Base-by-base conservation (phyloP, 305 asterid genomes). In the Solanum hybrid region DNA sequence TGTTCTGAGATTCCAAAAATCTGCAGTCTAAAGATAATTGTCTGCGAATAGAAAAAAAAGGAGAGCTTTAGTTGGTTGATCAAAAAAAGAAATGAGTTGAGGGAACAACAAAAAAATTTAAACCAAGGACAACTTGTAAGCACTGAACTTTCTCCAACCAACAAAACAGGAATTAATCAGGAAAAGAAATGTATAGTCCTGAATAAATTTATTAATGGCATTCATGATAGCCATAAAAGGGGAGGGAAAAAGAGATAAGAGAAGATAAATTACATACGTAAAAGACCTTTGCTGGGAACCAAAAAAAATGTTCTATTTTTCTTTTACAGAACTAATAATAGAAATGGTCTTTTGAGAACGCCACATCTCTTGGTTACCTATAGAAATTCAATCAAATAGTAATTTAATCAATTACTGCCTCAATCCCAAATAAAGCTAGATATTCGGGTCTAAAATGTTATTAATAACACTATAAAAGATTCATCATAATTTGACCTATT, bases 1-100 rank as follows among this genome's bases (percentile, higher is more conserved):
- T 97, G 27, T 91, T 92, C 89, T 95, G 97, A 94, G 96, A 94
- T 92, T 96, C 97, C 90, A 98, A 90, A 94, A 98, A 98, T 87
- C 92, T 91, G 87, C 95, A 91, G 94, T 98, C 99, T 31, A 95
- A 89, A 84, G 93, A 91, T 78, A 98, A 90, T 93, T 98, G 99
- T 92, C 98, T 98, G 95, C 92, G 91, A 88, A 86, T 38, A 71
- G 51, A 4, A 66, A 79, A 88, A 22, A 45, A 26, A 89, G 51
- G 71, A 90, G 24, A 36, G 66, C 32, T 19, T 91, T 38, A 81
- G 22, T 84, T 29, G 38, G 22, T 84, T 17, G 38, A 51, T 32
- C 75, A 85, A 88, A 88, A 87, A 78, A 75, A 34, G 29, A 77
- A 5, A 17, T 2, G 12, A n/a, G 35, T 5, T 11, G 69, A 0